Percentiles rank a stretch among this genome's conserved stretches.
Evolutionary conservation across 164 flowering plant genomes (phyloP).

Genomic region (Akebia trifoliata): DNA sequence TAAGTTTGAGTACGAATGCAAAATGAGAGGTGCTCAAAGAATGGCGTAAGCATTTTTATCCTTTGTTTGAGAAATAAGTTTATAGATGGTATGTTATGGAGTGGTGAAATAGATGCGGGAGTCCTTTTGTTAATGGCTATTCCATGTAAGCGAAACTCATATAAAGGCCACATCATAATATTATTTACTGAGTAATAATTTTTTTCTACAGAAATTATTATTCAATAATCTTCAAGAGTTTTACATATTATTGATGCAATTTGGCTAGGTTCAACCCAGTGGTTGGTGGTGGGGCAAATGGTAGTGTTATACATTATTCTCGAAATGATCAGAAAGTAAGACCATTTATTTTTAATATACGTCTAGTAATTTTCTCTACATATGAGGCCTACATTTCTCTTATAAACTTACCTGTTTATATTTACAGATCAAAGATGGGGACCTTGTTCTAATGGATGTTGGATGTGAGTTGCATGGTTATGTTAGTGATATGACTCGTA

Average conservation of each 20-base stretch:
- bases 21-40: slow-evolving; percentile 89
- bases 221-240: slow-evolving; percentile 7
- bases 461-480: slow-evolving; percentile 97
- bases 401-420: not conserved
- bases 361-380: not conserved
- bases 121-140: not conserved
- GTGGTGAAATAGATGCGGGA: not conserved
- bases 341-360: not conserved
- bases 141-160: not conserved
- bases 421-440: slow-evolving; percentile 58
- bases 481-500: slow-evolving; percentile 93
- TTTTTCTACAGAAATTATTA: not conserved
- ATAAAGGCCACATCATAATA: not conserved
- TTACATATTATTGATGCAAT: slow-evolving; percentile 6
- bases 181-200: not conserved
- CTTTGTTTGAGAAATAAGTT: too few species aligned
- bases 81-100: too few species aligned
- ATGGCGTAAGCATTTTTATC: slow-evolving; percentile 72
- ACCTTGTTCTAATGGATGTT: slow-evolving; percentile 90
- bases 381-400: not conserved
- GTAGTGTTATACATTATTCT: slow-evolving; percentile 88
- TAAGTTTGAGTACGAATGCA: slow-evolving; percentile 91
- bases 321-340: slow-evolving; percentile 82
- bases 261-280: slow-evolving; percentile 85
- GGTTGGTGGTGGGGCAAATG: slow-evolving; percentile 96